Conservation (phyloP, 352 stramenopile genomes). For the Phytophthora foliorum region DNA sequence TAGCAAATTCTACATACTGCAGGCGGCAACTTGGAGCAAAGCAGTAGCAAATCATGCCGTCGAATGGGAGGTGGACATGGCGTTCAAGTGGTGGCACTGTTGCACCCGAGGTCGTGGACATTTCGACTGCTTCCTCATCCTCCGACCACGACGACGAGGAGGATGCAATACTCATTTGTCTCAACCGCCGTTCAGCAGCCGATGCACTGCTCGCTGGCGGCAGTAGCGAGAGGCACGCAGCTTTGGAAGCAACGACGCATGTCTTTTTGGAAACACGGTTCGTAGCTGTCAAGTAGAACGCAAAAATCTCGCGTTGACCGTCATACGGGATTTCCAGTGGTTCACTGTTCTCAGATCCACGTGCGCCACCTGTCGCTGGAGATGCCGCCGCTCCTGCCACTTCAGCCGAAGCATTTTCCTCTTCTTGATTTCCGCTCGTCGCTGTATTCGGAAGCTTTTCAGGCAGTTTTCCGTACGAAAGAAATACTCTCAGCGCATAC, state of each 20-base stretch:
- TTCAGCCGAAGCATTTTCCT: constrained; percentile 28
- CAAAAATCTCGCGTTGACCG: constrained; percentile 62
- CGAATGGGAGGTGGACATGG: constrained; percentile 77
- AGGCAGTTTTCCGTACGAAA: constrained; percentile 86
- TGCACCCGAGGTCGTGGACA: not conserved
- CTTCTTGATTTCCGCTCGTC: constrained; percentile 13
- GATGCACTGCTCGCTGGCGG: constrained; percentile 11
- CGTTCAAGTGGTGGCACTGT: constrained; percentile 48
- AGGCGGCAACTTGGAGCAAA: constrained; percentile 63
- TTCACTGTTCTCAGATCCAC: constrained; percentile 64
- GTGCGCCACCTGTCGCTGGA: constrained; percentile 29
- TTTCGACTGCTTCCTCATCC: constrained; percentile 28
- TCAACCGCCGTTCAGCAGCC: constrained; percentile 18
- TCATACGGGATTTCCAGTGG: constrained; percentile 74
- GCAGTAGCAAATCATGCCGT: constrained; percentile 90
- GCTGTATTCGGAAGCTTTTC: constrained; percentile 36
- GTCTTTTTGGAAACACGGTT: constrained; percentile 80
- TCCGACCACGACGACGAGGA: constrained; percentile 24
- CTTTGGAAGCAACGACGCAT: constrained; percentile 66
- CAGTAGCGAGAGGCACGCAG: constrained; percentile 57
- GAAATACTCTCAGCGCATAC: constrained; percentile 76
- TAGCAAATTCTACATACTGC: constrained; percentile 90
- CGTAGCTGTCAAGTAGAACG: constrained; percentile 74
- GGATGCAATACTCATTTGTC: constrained; percentile 30
- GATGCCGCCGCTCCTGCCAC: constrained; percentile 17